These are phyloP conservation scores for Leccinum boreale DNA, from an alignment of 768 basidiomycete genomes.

Conservation along the genomic window DNA sequence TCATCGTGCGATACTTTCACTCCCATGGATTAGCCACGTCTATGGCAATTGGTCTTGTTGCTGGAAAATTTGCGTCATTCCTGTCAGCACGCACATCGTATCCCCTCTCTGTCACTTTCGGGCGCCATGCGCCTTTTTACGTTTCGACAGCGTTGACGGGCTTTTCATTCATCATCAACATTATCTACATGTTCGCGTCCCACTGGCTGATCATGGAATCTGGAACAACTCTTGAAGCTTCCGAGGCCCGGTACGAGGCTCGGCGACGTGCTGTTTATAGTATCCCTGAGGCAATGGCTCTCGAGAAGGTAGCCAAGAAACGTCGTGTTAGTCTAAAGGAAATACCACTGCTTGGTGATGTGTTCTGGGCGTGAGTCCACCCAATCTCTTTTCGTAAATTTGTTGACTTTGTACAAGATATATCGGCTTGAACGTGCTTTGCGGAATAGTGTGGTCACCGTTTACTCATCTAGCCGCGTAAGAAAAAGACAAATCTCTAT, in stretches of 20 bases:
- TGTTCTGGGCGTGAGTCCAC: slow-evolving; percentile 68
- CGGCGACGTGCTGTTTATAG: slow-evolving; percentile 41
- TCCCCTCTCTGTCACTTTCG: slow-evolving; percentile 66
- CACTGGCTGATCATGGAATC: slow-evolving; percentile 61
- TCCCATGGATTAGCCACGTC: slow-evolving; percentile 72
- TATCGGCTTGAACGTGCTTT: slow-evolving; percentile 71
- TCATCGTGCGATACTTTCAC: slow-evolving; percentile 79
- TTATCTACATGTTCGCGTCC: slow-evolving; percentile 62
- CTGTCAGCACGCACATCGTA: slow-evolving; percentile 72
- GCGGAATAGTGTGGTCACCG: slow-evolving; percentile 74
- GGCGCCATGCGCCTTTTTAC: slow-evolving; percentile 72
- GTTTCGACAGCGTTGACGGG: slow-evolving; percentile 60
- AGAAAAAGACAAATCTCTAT: slow-evolving; percentile 23
- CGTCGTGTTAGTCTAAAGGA: slow-evolving; percentile 57
- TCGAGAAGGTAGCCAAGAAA: slow-evolving; percentile 65
- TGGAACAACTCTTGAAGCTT: slow-evolving; percentile 61
- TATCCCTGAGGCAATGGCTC: slow-evolving; percentile 56
- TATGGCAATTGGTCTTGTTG: slow-evolving; percentile 80
- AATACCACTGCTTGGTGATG: slow-evolving; percentile 65
- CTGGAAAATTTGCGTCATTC: slow-evolving; percentile 77
- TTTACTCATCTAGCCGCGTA: slow-evolving; percentile 76
- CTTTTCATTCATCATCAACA: slow-evolving; percentile 65
- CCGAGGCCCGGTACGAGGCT: slow-evolving; percentile 58
- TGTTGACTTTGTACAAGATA: slow-evolving; percentile 43
- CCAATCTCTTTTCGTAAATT: background rate